A percentile compares a stretch with the other conserved stretches of the same genome.
These are phyloP conservation scores for Thielaviopsis euricoi DNA, from an alignment of 2,329 filamentous ascomycete genomes.

Conservation along the genomic window DNA sequence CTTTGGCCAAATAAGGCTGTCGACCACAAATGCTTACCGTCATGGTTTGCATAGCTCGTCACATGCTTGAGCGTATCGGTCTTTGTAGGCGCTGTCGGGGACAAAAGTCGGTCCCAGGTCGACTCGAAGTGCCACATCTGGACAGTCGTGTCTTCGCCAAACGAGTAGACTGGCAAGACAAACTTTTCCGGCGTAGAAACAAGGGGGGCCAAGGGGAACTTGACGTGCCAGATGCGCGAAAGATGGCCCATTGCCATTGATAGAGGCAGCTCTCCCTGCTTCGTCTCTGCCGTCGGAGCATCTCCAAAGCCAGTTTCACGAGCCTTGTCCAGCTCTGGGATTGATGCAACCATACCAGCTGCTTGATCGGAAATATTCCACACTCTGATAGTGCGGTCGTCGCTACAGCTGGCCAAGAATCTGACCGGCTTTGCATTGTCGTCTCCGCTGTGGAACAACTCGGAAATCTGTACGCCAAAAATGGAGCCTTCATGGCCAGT, in stretches of 20 bases:
- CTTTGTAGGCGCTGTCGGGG: background rate
- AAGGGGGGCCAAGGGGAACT: conserved; percentile 34
- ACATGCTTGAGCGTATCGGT: conserved; percentile 29
- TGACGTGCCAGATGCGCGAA: conserved; percentile 79
- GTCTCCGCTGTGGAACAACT: conserved; percentile 22
- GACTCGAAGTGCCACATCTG: conserved; percentile 49
- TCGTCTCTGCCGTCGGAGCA: conserved; percentile 1
- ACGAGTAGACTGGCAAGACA: conserved; percentile 47
- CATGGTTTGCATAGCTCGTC: conserved; percentile 47
- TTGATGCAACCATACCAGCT: conserved; percentile 16
- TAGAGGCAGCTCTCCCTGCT: conserved; percentile 25
- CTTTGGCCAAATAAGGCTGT: conserved; percentile 28
- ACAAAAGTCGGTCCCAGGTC: background rate
- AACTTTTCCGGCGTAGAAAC: conserved; percentile 11
- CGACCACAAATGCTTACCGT: conserved; percentile 86
- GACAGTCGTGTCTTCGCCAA: conserved; percentile 69
- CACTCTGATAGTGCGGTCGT: conserved; percentile 75
- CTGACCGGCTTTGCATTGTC: conserved; percentile 27
- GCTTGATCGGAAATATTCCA: conserved; percentile 60
- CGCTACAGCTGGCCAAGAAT: conserved; percentile 81
- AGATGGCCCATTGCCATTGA: conserved; percentile 70
- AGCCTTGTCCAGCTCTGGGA: conserved; percentile 20
- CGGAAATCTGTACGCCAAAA: conserved; percentile 73
- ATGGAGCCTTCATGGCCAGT: conserved; percentile 78
- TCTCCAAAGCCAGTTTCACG: conserved; percentile 47